Percentiles rank a stretch among this genome's conserved stretches.
phyloP scores from a whole-genome alignment of 106 monocot species.

The Gastrodia elata region DNA sequence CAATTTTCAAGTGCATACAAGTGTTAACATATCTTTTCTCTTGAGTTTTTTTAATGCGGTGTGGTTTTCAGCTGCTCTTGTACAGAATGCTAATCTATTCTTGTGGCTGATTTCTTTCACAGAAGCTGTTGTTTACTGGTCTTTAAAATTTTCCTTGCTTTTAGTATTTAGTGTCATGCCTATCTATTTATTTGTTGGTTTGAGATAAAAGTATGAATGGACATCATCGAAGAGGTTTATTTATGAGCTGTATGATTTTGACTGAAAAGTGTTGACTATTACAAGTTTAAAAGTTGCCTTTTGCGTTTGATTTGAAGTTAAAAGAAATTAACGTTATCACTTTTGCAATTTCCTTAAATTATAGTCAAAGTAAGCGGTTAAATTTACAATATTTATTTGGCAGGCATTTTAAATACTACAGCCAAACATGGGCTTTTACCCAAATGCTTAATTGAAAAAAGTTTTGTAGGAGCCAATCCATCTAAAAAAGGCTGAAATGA shows the following conservation, averaged over 20 bases:
- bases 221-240: neutral
- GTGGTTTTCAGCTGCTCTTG: neutral
- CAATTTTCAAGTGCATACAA: neutral
- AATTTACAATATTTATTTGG: neutral
- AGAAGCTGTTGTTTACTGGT: neutral
- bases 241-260: neutral
- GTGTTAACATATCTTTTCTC: neutral
- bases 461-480: neutral
- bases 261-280: neutral
- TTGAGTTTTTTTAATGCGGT: neutral
- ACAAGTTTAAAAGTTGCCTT: neutral
- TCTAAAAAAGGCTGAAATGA: neutral
- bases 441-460: neutral
- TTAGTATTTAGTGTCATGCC: neutral
- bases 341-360: neutral
- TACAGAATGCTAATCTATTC: neutral
- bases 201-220: neutral
- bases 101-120: neutral
- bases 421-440: neutral
- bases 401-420: neutral
- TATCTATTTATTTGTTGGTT: neutral
- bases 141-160: slow-evolving; percentile 1
- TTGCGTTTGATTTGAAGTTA: neutral
- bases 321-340: neutral
- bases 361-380: neutral